phyloP scores from a whole-genome alignment of 495 filamentous ascomycete species.

The Friedmanniomyces endolithicus region DNA sequence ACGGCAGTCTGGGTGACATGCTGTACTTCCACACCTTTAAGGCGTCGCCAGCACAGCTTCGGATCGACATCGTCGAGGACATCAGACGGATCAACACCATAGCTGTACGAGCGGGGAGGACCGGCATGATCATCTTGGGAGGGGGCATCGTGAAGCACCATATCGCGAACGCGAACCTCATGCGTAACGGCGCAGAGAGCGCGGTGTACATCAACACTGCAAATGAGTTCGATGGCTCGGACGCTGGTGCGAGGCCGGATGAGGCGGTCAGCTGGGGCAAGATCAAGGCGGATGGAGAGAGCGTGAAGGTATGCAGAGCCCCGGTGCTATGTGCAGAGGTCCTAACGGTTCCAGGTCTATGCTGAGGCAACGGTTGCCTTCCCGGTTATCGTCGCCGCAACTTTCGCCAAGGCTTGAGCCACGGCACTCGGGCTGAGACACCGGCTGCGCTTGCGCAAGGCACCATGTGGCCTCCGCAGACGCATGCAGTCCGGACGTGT shows the following conservation, averaged over 20 bases:
- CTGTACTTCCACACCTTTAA: constrained; percentile 93
- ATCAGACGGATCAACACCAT: constrained; percentile 82
- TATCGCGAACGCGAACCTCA: constrained; percentile 90
- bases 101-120: constrained; percentile 65
- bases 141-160: constrained; percentile 93
- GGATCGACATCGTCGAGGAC: constrained; percentile 80
- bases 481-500: neutral
- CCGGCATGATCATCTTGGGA: constrained; percentile 88
- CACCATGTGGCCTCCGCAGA: neutral
- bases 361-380: constrained; percentile 86
- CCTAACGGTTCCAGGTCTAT: constrained; percentile 49
- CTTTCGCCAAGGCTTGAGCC: constrained; percentile 53
- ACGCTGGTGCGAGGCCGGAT: constrained; percentile 89
- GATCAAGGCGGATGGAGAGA: constrained; percentile 74
- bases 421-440: neutral
- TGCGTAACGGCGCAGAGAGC: constrained; percentile 92
- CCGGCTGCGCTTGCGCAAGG: neutral
- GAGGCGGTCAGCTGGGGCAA: constrained; percentile 98
- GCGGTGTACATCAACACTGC: constrained; percentile 96
- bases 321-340: neutral
- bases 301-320: constrained; percentile 57
- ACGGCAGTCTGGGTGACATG: constrained; percentile 94
- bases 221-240: constrained; percentile 92
- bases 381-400: constrained; percentile 87
- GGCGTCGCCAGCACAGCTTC: constrained; percentile 60